Percentiles rank a stretch among this genome's conserved stretches.
Conservation (phyloP, 805 yeast genomes). For the Lipomyces kockii region DNA sequence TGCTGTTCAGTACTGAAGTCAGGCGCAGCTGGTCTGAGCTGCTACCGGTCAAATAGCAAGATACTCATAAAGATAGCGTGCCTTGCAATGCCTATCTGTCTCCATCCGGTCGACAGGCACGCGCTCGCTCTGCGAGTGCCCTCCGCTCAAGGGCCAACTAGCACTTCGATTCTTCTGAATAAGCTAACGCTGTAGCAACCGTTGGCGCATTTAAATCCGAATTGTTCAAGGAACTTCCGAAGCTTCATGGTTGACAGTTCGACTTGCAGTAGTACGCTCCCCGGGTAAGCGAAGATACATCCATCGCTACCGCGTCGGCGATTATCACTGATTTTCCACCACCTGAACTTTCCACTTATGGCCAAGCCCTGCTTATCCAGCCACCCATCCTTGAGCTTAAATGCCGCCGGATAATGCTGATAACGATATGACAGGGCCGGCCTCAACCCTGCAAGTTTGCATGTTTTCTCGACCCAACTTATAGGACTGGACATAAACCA, state of each 20-base stretch:
- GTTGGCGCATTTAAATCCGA: not conserved
- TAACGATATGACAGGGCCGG: not conserved
- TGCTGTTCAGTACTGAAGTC: not conserved
- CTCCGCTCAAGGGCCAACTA: not conserved
- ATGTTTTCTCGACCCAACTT: not conserved
- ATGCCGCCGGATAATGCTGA: not conserved
- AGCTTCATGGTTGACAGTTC: not conserved
- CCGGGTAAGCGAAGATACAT: not conserved
- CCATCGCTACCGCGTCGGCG: not conserved
- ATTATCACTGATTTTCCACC: not conserved
- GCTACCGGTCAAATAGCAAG: not conserved
- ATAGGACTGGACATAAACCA: not conserved
- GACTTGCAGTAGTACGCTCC: not conserved
- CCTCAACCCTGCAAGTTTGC: not conserved
- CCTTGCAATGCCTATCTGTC: not conserved
- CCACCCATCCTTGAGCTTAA: not conserved
- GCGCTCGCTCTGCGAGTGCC: not conserved
- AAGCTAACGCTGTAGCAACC: not conserved
- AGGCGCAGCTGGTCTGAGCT: conserved; percentile 1
- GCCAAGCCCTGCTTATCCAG: not conserved
- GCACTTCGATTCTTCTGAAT: not conserved
- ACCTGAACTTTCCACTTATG: not conserved
- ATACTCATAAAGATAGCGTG: not conserved
- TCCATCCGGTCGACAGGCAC: not conserved
- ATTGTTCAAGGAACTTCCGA: not conserved